phyloP scores from a whole-genome alignment of 495 filamentous ascomycete species.

The Podospora tetraspora region DNA sequence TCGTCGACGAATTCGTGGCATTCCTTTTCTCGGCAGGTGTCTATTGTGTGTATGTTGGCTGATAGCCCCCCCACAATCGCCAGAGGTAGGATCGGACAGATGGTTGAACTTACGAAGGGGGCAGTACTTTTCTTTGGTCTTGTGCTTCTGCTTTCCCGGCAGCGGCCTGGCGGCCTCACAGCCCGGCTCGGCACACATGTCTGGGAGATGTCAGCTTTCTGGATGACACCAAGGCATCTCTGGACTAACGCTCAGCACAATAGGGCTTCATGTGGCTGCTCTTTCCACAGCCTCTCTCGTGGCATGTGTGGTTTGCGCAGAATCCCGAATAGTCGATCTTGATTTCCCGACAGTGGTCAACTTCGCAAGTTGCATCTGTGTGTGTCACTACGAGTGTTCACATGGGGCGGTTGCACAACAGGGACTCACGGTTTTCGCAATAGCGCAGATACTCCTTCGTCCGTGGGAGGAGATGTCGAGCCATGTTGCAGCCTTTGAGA shows the following conservation, averaged over 20 bases:
- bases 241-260: slow-evolving; percentile 29
- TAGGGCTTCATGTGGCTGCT: slow-evolving; percentile 16
- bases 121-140: slow-evolving; percentile 12
- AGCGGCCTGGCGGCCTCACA: slow-evolving; percentile 12
- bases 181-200: slow-evolving; percentile 9
- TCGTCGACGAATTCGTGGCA: slow-evolving; percentile 20
- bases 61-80: neutral
- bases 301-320: slow-evolving; percentile 30
- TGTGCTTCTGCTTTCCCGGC: neutral
- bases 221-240: neutral
- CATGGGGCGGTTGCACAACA: neutral
- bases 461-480: slow-evolving; percentile 11
- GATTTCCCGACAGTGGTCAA: slow-evolving; percentile 13
- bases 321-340: slow-evolving; percentile 18
- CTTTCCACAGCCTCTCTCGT: slow-evolving; percentile 22
- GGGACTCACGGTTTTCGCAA: slow-evolving; percentile 27
- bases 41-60: slow-evolving; percentile 8
- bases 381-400: neutral
- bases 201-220: neutral
- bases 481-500: slow-evolving; percentile 16
- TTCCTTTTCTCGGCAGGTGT: slow-evolving; percentile 20
- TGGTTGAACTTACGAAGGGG: slow-evolving; percentile 14
- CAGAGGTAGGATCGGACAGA: no score
- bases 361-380: slow-evolving; percentile 30
- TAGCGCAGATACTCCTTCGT: slow-evolving; percentile 24